Evolutionary conservation across 2,329 filamentous ascomycete species (phyloP).

Genomic region (Macroventuria anomochaeta): DNA sequence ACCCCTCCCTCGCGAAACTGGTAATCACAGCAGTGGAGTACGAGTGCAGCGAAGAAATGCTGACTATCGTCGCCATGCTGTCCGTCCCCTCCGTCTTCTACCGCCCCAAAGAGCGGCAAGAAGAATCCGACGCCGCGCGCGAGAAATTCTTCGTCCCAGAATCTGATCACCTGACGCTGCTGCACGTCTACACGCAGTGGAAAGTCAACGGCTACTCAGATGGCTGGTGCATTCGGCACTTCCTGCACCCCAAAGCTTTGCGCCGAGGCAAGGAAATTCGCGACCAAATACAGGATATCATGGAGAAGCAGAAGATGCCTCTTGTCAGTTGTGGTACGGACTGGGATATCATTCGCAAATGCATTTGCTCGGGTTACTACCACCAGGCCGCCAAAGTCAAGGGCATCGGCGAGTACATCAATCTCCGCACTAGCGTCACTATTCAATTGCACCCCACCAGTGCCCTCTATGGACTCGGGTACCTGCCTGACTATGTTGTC

Average conservation of each 20-base stretch:
- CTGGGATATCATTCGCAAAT: constrained; percentile 94
- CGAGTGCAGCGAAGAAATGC: constrained; percentile 94
- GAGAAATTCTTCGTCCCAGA: constrained; percentile 99
- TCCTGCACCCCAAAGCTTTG: constrained; percentile 92
- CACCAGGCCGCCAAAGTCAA: constrained; percentile 96
- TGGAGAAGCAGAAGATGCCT: constrained; percentile 90
- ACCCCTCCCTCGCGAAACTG: constrained; percentile 91
- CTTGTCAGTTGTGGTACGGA: constrained; percentile 91
- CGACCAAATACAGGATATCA: constrained; percentile 91
- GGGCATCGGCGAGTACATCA: constrained; percentile 96
- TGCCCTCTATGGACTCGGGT: constrained; percentile 89
- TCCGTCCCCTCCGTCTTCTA: constrained; percentile 97
- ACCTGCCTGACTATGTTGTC: constrained; percentile 94
- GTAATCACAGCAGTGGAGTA: constrained; percentile 91
- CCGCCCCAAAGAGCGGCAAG: constrained; percentile 92
- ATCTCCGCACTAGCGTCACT: constrained; percentile 90
- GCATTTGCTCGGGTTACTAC: constrained; percentile 97
- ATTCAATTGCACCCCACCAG: constrained; percentile 95
- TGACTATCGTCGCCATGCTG: constrained; percentile 97
- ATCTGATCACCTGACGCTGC: constrained; percentile 92
- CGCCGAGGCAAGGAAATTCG: constrained; percentile 91
- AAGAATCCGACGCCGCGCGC: constrained; percentile 92
- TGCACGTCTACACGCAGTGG: constrained; percentile 97
- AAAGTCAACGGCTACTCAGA: constrained; percentile 88
- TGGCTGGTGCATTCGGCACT: constrained; percentile 91